These are phyloP conservation scores for Pseudonitzschia delicatissima DNA, from an alignment of 108 stramenopile genomes.

Conservation along the genomic window DNA sequence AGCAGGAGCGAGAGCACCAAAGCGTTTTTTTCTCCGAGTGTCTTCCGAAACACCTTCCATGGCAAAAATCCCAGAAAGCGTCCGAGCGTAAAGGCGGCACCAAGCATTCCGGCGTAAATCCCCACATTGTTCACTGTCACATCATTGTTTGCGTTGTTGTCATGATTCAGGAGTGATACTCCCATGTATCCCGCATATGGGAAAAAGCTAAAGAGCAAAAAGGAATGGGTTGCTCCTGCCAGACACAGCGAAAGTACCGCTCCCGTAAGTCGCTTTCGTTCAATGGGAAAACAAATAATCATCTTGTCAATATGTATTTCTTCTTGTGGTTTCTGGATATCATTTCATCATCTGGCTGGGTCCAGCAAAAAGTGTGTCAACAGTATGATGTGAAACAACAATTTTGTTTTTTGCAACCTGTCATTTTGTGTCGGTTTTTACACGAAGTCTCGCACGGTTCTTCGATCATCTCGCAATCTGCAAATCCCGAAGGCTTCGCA, in stretches of 20 bases:
- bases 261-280: neutral
- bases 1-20: slow-evolving; percentile 1
- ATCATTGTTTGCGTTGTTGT: neutral
- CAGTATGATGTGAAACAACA: too few relatives aligned
- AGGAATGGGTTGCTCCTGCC: slow-evolving; percentile 33
- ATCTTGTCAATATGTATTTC: too few relatives aligned
- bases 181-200: slow-evolving; percentile 17
- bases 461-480: too few relatives aligned
- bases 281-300: too few relatives aligned
- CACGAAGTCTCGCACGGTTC: too few relatives aligned
- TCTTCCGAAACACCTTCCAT: slow-evolving; percentile 3
- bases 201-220: slow-evolving; percentile 13
- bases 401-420: too few relatives aligned
- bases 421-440: too few relatives aligned
- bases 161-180: neutral
- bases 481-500: too few relatives aligned
- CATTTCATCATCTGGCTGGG: too few relatives aligned
- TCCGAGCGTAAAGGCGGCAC: neutral
- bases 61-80: slow-evolving; percentile 5
- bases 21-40: neutral
- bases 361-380: too few relatives aligned
- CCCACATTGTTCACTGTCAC: slow-evolving; percentile 6
- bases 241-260: slow-evolving; percentile 7
- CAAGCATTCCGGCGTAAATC: slow-evolving; percentile 7
- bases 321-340: too few relatives aligned